Conservation (phyloP, 2,329 filamentous ascomycete genomes). For the Fusarium nygamai region DNA sequence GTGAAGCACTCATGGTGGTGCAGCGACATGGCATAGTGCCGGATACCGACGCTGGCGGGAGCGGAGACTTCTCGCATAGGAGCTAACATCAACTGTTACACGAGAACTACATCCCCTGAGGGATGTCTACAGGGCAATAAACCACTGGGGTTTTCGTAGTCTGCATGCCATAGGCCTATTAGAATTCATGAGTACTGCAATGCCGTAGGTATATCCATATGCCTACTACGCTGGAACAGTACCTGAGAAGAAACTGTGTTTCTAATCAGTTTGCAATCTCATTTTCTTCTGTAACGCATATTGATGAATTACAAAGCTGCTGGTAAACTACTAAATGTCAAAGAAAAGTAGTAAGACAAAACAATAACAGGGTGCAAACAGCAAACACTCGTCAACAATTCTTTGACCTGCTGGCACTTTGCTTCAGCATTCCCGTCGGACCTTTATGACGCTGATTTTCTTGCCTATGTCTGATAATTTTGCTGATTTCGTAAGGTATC, state of each 20-base stretch:
- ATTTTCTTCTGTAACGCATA: background rate
- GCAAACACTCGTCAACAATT: slow-evolving; percentile 12
- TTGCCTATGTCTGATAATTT: background rate
- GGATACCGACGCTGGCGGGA: background rate
- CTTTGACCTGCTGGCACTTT: background rate
- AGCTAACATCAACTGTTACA: background rate
- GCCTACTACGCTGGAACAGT: background rate
- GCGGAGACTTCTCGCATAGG: slow-evolving; percentile 1
- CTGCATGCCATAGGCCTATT: background rate
- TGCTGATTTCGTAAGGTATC: background rate
- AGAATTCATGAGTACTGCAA: background rate
- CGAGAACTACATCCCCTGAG: background rate
- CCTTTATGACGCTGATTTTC: background rate
- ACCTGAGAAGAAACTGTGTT: background rate
- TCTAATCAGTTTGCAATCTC: background rate
- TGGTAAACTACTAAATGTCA: background rate
- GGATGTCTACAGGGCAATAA: background rate
- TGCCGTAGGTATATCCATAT: background rate
- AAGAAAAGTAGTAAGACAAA: background rate
- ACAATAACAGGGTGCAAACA: background rate
- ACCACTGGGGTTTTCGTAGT: background rate
- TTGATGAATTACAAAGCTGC: background rate
- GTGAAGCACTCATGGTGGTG: background rate
- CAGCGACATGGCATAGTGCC: background rate
- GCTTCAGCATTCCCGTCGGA: background rate